Base-by-base conservation (phyloP, 139 green algal genomes). In the Trebouxia sp. region DNA sequence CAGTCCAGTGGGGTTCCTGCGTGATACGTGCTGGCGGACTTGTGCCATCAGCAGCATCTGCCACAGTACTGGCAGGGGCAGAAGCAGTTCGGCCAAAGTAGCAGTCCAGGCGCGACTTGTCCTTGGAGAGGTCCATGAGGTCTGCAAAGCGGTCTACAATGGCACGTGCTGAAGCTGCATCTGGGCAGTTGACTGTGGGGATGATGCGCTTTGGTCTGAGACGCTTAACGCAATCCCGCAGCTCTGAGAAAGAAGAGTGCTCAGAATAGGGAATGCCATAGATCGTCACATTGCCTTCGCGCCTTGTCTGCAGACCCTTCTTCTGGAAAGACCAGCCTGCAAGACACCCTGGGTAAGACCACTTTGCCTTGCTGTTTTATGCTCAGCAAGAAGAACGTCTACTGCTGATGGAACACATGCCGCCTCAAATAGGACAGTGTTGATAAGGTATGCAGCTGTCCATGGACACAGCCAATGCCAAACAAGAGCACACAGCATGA, bases 81-180 rank as follows among this genome's bases (percentile, higher is more conserved):
- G 62, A 72, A 72, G 62, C 62, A 5, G 62, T 72, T 43, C 38
- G 38, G 69, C 69, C 45, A 65, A 65, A 66, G 45, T 65, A 84
- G 32, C 26, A 72, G 43, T 91, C 85, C 78, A 94, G 66, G 65
- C 84, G 82, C 11, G 55, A 80, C 11, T 79, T 83, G 80, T 93
- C 89, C 2, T 37, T 32, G 3, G 79, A 81, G 24, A 94, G 86
- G 78, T 96, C 91, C 91, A 96, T 96, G 2, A 93, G 83, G 32
- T 88, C 80, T 1, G 72, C 72, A 79, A 79, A 79, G 47, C 72
- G 72, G 42, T 91, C 87, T 35, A 94, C 87, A n/a, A 93, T 81
- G 9, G 81, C 78, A 7, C 83, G 42, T 7, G 83, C 65, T 10
- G 74, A 37, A 35, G 75, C 67, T 2, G 75, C 28, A n/a, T 83